These are phyloP conservation scores for Spatholobus suberectus DNA, from an alignment of 306 rosid genomes.

Conservation along the genomic window DNA sequence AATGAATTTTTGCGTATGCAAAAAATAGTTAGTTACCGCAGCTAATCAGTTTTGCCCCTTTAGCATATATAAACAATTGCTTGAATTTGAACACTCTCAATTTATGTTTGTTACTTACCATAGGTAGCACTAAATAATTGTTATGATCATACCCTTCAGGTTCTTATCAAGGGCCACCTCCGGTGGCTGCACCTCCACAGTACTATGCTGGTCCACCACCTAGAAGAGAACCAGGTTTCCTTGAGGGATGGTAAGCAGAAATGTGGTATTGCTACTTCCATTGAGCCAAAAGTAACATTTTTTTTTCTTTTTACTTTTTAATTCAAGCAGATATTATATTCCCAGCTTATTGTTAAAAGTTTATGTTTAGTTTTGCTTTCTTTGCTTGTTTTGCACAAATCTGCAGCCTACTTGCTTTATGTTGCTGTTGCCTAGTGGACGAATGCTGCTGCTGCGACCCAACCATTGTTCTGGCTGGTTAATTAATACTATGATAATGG, in stretches of 20 bases:
- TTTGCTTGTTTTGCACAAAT: background rate
- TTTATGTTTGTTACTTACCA: background rate
- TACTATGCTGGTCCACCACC: conserved; percentile 48
- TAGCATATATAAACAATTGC: background rate
- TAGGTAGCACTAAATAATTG: background rate
- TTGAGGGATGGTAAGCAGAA: no score
- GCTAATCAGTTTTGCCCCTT: no score
- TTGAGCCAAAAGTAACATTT: conserved; percentile 24
- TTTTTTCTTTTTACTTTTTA: background rate
- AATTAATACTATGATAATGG: background rate
- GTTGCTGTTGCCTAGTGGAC: conserved; percentile 61
- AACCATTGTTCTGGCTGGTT: conserved; percentile 39
- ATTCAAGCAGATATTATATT: background rate
- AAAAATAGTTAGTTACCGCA: background rate
- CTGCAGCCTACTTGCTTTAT: conserved; percentile 63
- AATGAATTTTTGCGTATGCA: background rate
- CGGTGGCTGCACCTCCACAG: conserved; percentile 55
- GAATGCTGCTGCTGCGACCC: conserved; percentile 66
- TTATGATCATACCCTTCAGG: conserved; percentile 1
- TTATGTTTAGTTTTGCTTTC: background rate
- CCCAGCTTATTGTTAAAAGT: background rate
- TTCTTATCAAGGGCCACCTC: conserved; percentile 54
- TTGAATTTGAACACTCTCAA: conserved; percentile 4
- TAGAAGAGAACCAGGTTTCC: no score
- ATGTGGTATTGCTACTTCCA: conserved; percentile 20